These are phyloP conservation scores for Cladobotryum protrusum DNA, from an alignment of 2,329 filamentous ascomycete genomes.

Conservation along the genomic window DNA sequence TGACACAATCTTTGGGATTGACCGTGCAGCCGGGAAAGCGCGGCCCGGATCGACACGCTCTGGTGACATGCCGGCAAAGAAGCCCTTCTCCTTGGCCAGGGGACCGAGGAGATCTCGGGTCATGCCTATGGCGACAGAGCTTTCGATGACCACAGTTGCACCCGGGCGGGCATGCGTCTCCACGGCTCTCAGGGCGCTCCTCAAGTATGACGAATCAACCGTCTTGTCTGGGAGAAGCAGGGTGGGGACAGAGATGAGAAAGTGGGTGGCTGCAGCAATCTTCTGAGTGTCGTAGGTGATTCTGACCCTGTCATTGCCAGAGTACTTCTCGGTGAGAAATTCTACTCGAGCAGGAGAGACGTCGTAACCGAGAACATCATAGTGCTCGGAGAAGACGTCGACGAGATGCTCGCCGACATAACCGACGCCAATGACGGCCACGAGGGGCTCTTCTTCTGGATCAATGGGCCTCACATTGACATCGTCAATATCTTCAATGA, in stretches of 20 bases:
- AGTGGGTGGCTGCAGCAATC: conserved; percentile 41
- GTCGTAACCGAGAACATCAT: conserved; percentile 42
- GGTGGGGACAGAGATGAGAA: conserved; percentile 49
- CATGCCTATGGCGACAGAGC: conserved; percentile 49
- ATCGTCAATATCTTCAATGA: conserved; percentile 17
- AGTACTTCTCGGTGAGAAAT: conserved; percentile 25
- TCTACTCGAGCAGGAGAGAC: conserved; percentile 35
- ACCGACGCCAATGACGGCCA: conserved; percentile 47
- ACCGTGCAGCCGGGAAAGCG: conserved; percentile 29
- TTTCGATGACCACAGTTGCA: conserved; percentile 46
- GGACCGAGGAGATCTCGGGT: conserved; percentile 44
- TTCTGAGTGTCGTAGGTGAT: conserved; percentile 34
- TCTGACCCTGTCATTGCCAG: conserved; percentile 21
- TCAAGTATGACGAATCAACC: conserved; percentile 42
- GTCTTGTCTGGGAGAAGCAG: conserved; percentile 40
- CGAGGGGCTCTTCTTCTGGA: conserved; percentile 23
- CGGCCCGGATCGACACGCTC: conserved; percentile 49
- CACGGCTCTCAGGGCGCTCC: conserved; percentile 37
- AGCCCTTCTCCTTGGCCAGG: conserved; percentile 34
- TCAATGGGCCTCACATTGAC: conserved; percentile 7
- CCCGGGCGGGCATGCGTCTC: conserved; percentile 35
- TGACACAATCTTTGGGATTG: conserved; percentile 49
- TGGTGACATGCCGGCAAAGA: conserved; percentile 45
- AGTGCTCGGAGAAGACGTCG: conserved; percentile 34
- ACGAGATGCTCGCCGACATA: conserved; percentile 48